Evolutionary conservation across 2,329 filamentous ascomycete species (phyloP).

Genomic region (Lachnellula suecica): DNA sequence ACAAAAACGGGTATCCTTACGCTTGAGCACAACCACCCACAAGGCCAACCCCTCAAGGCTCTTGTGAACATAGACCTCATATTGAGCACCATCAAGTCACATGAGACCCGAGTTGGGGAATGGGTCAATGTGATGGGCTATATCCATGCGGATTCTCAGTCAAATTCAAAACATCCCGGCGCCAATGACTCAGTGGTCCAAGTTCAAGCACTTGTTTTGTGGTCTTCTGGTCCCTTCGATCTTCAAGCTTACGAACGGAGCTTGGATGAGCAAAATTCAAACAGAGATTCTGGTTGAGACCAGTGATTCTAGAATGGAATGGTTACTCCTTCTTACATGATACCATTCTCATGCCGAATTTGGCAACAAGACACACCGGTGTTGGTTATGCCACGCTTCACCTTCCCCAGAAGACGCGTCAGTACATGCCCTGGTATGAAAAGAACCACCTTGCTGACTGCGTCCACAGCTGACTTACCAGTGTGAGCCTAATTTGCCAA

Average conservation of each 20-base stretch:
- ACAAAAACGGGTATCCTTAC: slow-evolving; percentile 57
- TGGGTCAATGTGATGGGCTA: slow-evolving; percentile 93
- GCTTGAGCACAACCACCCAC: slow-evolving; percentile 67
- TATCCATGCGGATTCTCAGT: slow-evolving; percentile 41
- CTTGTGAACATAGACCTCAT: slow-evolving; percentile 71
- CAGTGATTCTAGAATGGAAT: background rate
- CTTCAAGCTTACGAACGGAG: slow-evolving; percentile 66
- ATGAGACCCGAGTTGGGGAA: slow-evolving; percentile 69
- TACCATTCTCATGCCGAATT: too few species aligned
- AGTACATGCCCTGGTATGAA: too few species aligned
- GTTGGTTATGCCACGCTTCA: too few species aligned
- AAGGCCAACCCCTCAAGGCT: slow-evolving; percentile 44
- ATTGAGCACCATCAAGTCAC: slow-evolving; percentile 61
- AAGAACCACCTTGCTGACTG: too few species aligned
- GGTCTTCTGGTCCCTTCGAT: slow-evolving; percentile 72
- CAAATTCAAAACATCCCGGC: slow-evolving; percentile 6
- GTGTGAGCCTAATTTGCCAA: too few species aligned
- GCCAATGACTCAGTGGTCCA: slow-evolving; percentile 33
- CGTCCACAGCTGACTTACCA: too few species aligned
- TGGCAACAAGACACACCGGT: too few species aligned
- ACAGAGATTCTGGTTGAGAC: background rate
- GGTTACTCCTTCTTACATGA: too few species aligned
- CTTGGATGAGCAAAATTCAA: slow-evolving; percentile 10
- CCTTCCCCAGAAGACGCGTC: too few species aligned
- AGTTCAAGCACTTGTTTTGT: slow-evolving; percentile 76